Conservation (phyloP, 306 rosid species). For the Corylus americana region DNA sequence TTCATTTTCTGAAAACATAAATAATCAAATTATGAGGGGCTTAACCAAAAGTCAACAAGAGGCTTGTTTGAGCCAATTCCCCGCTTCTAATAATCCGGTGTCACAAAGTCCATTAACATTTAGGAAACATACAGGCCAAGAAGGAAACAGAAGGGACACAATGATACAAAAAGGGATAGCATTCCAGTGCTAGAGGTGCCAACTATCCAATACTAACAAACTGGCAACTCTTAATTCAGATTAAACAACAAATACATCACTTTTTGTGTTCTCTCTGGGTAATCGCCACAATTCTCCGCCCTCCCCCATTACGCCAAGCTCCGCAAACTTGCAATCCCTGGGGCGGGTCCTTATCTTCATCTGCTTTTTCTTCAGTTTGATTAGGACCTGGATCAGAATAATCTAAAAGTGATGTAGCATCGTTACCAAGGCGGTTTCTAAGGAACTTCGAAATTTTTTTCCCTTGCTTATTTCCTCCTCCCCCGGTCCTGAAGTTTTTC, state of each 20-base stretch:
- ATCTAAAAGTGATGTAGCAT: background rate
- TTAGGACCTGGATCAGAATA: conserved; percentile 5
- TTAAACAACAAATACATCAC: background rate
- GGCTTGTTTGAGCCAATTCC: background rate
- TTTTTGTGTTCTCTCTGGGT: conserved; percentile 6
- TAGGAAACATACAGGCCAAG: conserved; percentile 7
- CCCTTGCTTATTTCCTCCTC: conserved; percentile 1
- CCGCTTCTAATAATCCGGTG: background rate
- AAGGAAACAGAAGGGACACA: background rate
- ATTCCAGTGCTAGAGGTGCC: conserved; percentile 1
- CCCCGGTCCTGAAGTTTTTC: background rate
- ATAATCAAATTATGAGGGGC: background rate
- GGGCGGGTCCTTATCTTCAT: background rate
- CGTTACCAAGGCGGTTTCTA: conserved; percentile 5
- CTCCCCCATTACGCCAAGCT: background rate
- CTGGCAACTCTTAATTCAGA: background rate
- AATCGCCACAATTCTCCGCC: conserved; percentile 5
- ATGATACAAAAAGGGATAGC: background rate
- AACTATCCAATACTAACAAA: background rate
- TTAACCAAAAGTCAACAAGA: background rate
- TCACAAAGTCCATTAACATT: background rate
- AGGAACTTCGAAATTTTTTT: conserved; percentile 4
- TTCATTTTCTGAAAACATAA: background rate
- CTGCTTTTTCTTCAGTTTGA: conserved; percentile 13
- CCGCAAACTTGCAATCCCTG: conserved; percentile 10